A percentile compares a stretch with the other conserved stretches of the same genome.
Conservation (phyloP, 2,329 filamentous ascomycete genomes). For the Fonsecaea pedrosoi region DNA sequence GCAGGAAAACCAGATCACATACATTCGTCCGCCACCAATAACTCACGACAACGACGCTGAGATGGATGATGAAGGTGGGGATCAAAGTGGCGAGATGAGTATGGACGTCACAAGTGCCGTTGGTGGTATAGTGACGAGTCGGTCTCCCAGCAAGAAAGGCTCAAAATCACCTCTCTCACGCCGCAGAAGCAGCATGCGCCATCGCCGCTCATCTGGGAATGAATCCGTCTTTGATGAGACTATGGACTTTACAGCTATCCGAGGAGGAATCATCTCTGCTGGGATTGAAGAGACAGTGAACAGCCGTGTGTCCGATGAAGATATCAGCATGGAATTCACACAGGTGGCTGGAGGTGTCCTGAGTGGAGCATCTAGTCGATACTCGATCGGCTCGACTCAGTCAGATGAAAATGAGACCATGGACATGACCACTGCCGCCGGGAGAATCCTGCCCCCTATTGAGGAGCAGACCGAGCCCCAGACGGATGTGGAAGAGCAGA, state of each 20-base stretch:
- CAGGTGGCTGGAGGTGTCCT: slow-evolving; percentile 52
- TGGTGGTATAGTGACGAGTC: slow-evolving; percentile 71
- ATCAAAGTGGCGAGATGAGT: slow-evolving; percentile 73
- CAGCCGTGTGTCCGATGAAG: slow-evolving; percentile 53
- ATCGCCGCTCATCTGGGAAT: slow-evolving; percentile 47
- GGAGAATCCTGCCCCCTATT: slow-evolving; percentile 51
- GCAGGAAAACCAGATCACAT: slow-evolving; percentile 54
- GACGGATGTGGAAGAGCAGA: slow-evolving; percentile 50
- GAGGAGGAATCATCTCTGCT: slow-evolving; percentile 56
- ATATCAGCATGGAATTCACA: slow-evolving; percentile 57
- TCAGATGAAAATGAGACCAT: slow-evolving; percentile 56
- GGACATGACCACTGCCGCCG: slow-evolving; percentile 64
- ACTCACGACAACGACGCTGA: slow-evolving; percentile 36
- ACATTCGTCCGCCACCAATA: slow-evolving; percentile 44
- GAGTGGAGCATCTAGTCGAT: slow-evolving; percentile 16
- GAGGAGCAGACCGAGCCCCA: slow-evolving; percentile 49
- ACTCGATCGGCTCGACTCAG: slow-evolving; percentile 33
- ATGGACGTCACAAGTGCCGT: slow-evolving; percentile 92
- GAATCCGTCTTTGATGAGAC: slow-evolving; percentile 54
- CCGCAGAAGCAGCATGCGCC: slow-evolving; percentile 46
- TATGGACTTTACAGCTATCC: slow-evolving; percentile 63
- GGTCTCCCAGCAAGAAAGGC: slow-evolving; percentile 38
- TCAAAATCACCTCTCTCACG: slow-evolving; percentile 44
- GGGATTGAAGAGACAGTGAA: slow-evolving; percentile 39
- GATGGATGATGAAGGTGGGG: slow-evolving; percentile 54